Percentiles rank a stretch among this genome's conserved stretches.
phyloP scores from a whole-genome alignment of 2,329 filamentous ascomycete genomes.

The Colletotrichum viniferum region DNA sequence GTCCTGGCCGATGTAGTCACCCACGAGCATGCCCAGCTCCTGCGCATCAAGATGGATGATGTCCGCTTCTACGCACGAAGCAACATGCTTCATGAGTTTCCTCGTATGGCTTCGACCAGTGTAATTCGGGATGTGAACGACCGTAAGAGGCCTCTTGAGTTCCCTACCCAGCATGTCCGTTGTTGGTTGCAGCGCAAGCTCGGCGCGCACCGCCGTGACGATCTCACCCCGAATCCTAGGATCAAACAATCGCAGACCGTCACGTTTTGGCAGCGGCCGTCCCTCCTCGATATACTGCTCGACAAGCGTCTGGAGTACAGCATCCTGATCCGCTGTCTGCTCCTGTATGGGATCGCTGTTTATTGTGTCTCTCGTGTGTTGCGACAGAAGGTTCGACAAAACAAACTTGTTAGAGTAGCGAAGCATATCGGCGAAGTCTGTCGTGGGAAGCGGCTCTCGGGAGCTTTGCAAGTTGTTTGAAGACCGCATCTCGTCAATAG shows the following conservation, averaged over 20 bases:
- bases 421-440: slow-evolving; percentile 19
- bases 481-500: slow-evolving; percentile 19
- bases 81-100: slow-evolving; percentile 64
- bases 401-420: slow-evolving; percentile 17
- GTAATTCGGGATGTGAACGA: slow-evolving; percentile 39
- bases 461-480: background rate
- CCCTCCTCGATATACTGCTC: slow-evolving; percentile 19
- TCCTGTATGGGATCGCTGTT: background rate
- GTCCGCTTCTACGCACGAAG: slow-evolving; percentile 66
- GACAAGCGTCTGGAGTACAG: slow-evolving; percentile 1
- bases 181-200: slow-evolving; percentile 30
- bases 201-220: slow-evolving; percentile 32
- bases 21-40: slow-evolving; percentile 72
- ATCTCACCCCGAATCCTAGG: slow-evolving; percentile 29
- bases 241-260: slow-evolving; percentile 11
- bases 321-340: background rate
- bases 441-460: slow-evolving; percentile 13
- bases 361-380: slow-evolving; percentile 3
- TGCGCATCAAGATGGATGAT: slow-evolving; percentile 71
- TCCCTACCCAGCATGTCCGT: slow-evolving; percentile 23
- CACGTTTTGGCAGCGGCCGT: slow-evolving; percentile 1
- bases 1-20: slow-evolving; percentile 71
- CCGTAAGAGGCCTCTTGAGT: slow-evolving; percentile 34
- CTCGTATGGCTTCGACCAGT: slow-evolving; percentile 25
- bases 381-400: slow-evolving; percentile 14